Conservation (phyloP, 2,329 filamentous ascomycete species). For the Xylaria sp. region DNA sequence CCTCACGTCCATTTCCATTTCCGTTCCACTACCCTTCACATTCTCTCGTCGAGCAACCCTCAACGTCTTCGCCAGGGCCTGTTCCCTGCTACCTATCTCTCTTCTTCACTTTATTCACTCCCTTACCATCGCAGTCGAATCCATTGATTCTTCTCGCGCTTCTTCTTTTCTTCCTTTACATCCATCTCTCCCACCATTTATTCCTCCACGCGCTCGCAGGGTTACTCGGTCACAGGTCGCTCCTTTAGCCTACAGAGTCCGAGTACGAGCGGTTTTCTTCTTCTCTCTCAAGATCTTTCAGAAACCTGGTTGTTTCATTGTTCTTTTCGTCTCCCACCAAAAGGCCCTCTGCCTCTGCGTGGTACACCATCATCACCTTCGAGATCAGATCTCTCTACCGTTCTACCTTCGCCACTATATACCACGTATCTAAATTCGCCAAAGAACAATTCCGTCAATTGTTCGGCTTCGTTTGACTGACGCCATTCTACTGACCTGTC, state of each 20-base stretch:
- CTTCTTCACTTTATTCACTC: constrained; percentile 25
- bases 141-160: constrained; percentile 12
- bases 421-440: not conserved
- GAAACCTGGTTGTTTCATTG: constrained; percentile 35
- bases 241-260: constrained; percentile 21
- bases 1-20: constrained; percentile 18
- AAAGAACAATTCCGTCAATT: not conserved
- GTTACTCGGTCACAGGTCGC: constrained; percentile 20
- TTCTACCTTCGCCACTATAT: not conserved
- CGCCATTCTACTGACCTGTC: not conserved
- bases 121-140: constrained; percentile 19
- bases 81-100: constrained; percentile 21
- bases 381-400: not conserved
- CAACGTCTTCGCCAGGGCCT: constrained; percentile 17
- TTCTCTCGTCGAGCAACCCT: not conserved
- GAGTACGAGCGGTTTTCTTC: constrained; percentile 11
- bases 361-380: not conserved
- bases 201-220: constrained; percentile 20
- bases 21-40: constrained; percentile 11
- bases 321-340: constrained; percentile 24
- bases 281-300: constrained; percentile 20
- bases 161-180: constrained; percentile 9
- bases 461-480: not conserved
- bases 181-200: constrained; percentile 22
- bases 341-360: not conserved